phyloP scores from a whole-genome alignment of 257 asterid genomes.

The Misopates orontium region DNA sequence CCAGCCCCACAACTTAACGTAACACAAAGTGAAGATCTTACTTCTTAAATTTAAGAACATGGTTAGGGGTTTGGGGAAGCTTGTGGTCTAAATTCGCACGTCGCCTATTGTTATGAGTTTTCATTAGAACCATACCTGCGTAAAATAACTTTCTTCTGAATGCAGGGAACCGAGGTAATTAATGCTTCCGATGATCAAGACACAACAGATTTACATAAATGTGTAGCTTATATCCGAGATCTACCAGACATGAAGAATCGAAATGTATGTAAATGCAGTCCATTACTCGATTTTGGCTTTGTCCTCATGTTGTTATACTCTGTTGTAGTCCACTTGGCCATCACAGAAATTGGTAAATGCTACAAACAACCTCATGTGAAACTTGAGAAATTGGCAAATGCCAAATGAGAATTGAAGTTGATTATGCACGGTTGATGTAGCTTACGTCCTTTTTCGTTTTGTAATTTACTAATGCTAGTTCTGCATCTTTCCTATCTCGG shows the following conservation, averaged over 20 bases:
- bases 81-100: conserved; percentile 4
- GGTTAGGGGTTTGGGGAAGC: conserved; percentile 6
- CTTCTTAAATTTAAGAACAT: neutral
- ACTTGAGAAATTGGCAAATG: neutral
- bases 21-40: neutral
- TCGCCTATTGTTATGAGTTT: neutral
- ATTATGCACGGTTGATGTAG: neutral
- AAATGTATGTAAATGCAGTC: conserved; percentile 48
- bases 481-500: neutral
- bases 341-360: neutral
- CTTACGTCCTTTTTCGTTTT: neutral
- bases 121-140: conserved; percentile 4
- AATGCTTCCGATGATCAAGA: conserved; percentile 89
- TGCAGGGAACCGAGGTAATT: conserved; percentile 71
- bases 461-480: neutral
- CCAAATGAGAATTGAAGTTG: neutral
- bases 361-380: conserved; percentile 2
- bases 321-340: neutral
- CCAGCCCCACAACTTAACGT: neutral
- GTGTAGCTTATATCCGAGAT: conserved; percentile 61
- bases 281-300: conserved; percentile 9
- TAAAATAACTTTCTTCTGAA: conserved; percentile 21
- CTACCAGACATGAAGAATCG: conserved; percentile 43
- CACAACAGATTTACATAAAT: conserved; percentile 90
- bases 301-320: conserved; percentile 8